A percentile compares a stretch with the other conserved stretches of the same genome.
These are phyloP conservation scores for Salinomyces thailandicus DNA, from an alignment of 2,329 filamentous ascomycete species.

Conservation along the genomic window DNA sequence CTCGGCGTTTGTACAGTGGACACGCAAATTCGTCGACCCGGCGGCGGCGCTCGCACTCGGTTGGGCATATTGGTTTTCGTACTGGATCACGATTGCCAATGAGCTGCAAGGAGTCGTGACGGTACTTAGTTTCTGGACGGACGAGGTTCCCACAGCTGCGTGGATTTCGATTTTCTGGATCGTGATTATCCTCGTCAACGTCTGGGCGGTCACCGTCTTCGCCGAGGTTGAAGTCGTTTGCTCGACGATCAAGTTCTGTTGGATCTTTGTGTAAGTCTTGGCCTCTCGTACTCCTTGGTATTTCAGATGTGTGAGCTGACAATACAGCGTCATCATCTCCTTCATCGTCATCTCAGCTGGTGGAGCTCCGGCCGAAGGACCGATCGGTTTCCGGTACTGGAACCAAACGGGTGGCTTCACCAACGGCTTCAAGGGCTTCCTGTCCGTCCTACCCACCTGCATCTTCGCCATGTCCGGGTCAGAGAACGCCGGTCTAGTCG, in stretches of 20 bases:
- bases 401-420: conserved; percentile 3
- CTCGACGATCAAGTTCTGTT: conserved; percentile 25
- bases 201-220: conserved; percentile 25
- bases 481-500: conserved; percentile 18
- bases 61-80: conserved; percentile 23
- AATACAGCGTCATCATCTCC: conserved; percentile 51
- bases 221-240: conserved; percentile 21
- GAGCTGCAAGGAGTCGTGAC: conserved; percentile 24
- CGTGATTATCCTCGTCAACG: conserved; percentile 20
- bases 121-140: conserved; percentile 23
- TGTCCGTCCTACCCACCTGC: conserved; percentile 13
- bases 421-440: conserved; percentile 21
- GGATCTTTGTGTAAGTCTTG: conserved; percentile 18
- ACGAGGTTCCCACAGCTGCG: conserved; percentile 21
- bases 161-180: conserved; percentile 24
- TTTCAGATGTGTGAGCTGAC: too few species aligned
- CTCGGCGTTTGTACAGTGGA: conserved; percentile 27
- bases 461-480: conserved; percentile 8
- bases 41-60: conserved; percentile 20
- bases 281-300: too few species aligned
- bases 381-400: conserved; percentile 23
- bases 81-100: conserved; percentile 22
- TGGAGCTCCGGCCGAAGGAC: conserved; percentile 27
- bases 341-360: conserved; percentile 40
- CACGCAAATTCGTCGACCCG: conserved; percentile 27